A percentile compares a stretch with the other conserved stretches of the same genome.
These are phyloP conservation scores for Bruguiera gymnorhiza DNA, from an alignment of 345 rosid genomes.

Conservation along the genomic window DNA sequence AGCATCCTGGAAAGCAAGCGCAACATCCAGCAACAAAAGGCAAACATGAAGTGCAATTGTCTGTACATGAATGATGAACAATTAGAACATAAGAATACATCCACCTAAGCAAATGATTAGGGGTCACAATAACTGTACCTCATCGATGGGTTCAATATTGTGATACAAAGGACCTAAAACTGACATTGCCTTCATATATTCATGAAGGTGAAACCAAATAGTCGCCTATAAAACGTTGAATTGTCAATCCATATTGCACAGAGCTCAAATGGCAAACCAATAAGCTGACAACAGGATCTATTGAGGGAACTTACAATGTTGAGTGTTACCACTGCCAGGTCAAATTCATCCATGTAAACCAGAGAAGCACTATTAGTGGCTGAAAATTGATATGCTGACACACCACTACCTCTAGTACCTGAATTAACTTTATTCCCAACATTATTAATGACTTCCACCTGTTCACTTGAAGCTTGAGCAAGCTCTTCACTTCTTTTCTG, in stretches of 20 bases:
- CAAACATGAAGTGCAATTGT: conserved; percentile 81
- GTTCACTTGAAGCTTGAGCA: conserved; percentile 64
- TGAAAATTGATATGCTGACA: conserved; percentile 31
- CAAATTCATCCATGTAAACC: conserved; percentile 66
- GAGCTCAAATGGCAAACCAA: conserved; percentile 9
- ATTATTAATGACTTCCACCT: conserved; percentile 46
- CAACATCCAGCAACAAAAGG: conserved; percentile 77
- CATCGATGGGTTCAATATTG: conserved; percentile 78
- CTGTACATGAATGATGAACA: conserved; percentile 41
- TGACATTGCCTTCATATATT: conserved; percentile 72
- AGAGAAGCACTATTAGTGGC: conserved; percentile 34
- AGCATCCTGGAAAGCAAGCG: conserved; percentile 77
- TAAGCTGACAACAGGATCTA: not conserved
- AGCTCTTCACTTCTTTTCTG: conserved; percentile 74
- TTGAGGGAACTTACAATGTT: conserved; percentile 60
- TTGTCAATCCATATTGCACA: conserved; percentile 11
- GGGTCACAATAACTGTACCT: conserved; percentile 47
- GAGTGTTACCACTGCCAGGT: conserved; percentile 60
- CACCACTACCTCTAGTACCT: conserved; percentile 56
- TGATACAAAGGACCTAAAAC: conserved; percentile 69
- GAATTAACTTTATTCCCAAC: conserved; percentile 38
- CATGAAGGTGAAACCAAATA: conserved; percentile 87
- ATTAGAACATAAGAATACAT: conserved; percentile 14
- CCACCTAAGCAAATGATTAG: not conserved
- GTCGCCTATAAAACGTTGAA: conserved; percentile 55